phyloP scores from a whole-genome alignment of 495 filamentous ascomycete genomes.

The Hypoxylon rickii region DNA sequence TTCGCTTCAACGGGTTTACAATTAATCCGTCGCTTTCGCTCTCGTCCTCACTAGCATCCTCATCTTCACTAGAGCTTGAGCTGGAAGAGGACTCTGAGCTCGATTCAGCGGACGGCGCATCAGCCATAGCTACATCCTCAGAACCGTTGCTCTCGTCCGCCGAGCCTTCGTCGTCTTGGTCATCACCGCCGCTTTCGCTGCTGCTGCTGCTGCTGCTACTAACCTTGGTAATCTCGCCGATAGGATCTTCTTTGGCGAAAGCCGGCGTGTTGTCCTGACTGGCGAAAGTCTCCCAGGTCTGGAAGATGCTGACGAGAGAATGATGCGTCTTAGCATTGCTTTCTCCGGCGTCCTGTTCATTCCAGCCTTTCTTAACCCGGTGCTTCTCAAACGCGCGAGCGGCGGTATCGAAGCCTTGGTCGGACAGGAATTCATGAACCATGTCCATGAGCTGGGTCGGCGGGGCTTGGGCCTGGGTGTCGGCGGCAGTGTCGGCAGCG shows the following conservation, averaged over 20 bases:
- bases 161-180: constrained; percentile 40
- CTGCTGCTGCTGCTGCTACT: constrained; percentile 48
- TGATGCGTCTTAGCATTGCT: constrained; percentile 38
- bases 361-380: constrained; percentile 52
- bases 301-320: constrained; percentile 50
- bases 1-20: constrained; percentile 63
- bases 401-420: constrained; percentile 65
- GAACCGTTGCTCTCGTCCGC: constrained; percentile 44
- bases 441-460: constrained; percentile 65
- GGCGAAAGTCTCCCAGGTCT: constrained; percentile 51
- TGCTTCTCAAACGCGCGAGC: constrained; percentile 65
- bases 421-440: constrained; percentile 68
- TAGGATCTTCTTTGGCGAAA: constrained; percentile 34
- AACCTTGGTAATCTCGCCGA: constrained; percentile 44
- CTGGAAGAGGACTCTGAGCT: constrained; percentile 52
- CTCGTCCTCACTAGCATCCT: constrained; percentile 42
- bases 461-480: constrained; percentile 40
- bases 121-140: constrained; percentile 65
- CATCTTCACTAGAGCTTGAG: constrained; percentile 53
- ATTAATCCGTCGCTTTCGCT: constrained; percentile 47
- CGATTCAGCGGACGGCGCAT: constrained; percentile 48
- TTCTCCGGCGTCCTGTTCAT: constrained; percentile 32
- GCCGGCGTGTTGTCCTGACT: constrained; percentile 37
- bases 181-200: constrained; percentile 41
- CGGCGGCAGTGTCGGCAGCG: constrained; percentile 11